Percentiles rank a stretch among this genome's conserved stretches.
These are phyloP conservation scores for Neofusicoccum sp. DNA, from an alignment of 2,329 filamentous ascomycete genomes.

Conservation along the genomic window DNA sequence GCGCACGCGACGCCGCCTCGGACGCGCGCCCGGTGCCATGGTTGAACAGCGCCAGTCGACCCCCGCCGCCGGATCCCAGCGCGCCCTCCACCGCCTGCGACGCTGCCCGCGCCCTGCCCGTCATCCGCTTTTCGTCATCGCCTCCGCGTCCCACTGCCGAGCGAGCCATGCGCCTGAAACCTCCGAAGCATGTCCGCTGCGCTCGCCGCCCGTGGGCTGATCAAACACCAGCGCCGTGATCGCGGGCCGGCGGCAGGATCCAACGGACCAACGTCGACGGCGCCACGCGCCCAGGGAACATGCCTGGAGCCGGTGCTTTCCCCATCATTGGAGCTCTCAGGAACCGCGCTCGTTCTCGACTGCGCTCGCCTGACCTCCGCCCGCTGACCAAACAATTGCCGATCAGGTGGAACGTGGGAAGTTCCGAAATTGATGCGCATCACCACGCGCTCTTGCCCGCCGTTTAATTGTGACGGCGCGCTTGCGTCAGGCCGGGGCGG, in stretches of 20 bases:
- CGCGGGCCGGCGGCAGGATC: constrained; percentile 18
- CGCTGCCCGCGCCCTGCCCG: constrained; percentile 2
- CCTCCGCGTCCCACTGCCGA: constrained; percentile 5
- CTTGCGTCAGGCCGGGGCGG: constrained; percentile 9
- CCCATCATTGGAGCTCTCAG: constrained; percentile 13
- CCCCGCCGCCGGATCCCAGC: constrained; percentile 13
- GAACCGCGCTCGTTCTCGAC: constrained; percentile 5
- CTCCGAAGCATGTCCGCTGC: constrained; percentile 13
- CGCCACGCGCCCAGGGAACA: constrained; percentile 14
- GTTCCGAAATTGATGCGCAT: constrained; percentile 18
- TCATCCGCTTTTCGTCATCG: constrained; percentile 17
- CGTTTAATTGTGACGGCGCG: constrained; percentile 10
- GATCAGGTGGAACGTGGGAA: constrained; percentile 8
- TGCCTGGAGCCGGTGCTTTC: constrained; percentile 5
- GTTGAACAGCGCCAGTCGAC: not conserved
- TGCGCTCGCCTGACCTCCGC: constrained; percentile 8
- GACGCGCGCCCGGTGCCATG: constrained; percentile 9
- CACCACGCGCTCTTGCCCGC: not conserved
- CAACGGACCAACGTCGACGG: constrained; percentile 15
- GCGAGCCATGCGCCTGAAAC: not conserved
- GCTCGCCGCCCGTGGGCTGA: constrained; percentile 10
- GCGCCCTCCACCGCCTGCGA: not conserved
- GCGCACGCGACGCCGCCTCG: constrained; percentile 4
- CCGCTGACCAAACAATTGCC: constrained; percentile 5
- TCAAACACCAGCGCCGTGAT: constrained; percentile 20